Base-by-base conservation (phyloP, 2,329 filamentous ascomycete species). In the Arthrobotrys iridis region DNA sequence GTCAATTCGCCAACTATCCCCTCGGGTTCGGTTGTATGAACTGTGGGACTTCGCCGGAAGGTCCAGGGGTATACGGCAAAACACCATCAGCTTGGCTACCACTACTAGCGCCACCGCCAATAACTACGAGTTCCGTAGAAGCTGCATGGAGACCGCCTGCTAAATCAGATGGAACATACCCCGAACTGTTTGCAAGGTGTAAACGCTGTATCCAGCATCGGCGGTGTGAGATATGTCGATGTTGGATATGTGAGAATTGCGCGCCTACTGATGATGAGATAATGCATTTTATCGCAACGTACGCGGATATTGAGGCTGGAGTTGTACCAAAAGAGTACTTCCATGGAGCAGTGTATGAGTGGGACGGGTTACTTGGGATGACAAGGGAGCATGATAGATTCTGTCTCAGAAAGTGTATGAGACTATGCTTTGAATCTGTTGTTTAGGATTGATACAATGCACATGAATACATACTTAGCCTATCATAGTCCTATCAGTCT, bases 201-300 rank as follows among this genome's bases (percentile, higher is more conserved):
- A n/a, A 6, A 2, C 1, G 0, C 1, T 73, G 68, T 13, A 37
- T 62, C 3, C 3, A 15, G 0, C 3, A 46, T 18, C 22, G 68
- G n/a, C 15, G 35, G 7, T 73, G 68, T 11, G 0, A 8, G 2
- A 46, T 18, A 13, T 73, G 68, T 33, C 33, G 22, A 28, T 20
- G 37, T 5, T 73, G 68, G 68, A 33, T 73, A 8, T 73, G 68
- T 30, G 68, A 73, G 35, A 66, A 65, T 26, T 73, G 68, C 24
- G 68, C 62, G 0, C n/a, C n/a, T n/a, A 11, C 3, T 3, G 45
- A 46, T n/a, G 15, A 13, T 1, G 30, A 52, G 30, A 4, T 37
- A 10, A 24, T 20, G 0, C n/a, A 46, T 1, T 66, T 22, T 24
- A 59, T 73, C 24, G 45, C 45, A 1, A 37, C 4, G 8, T 50